Evolutionary conservation across 2,329 filamentous ascomycete genomes (phyloP), one percentile per base, ranked within the genome.

Genomic region (Xylariaceae sp.): DNA sequence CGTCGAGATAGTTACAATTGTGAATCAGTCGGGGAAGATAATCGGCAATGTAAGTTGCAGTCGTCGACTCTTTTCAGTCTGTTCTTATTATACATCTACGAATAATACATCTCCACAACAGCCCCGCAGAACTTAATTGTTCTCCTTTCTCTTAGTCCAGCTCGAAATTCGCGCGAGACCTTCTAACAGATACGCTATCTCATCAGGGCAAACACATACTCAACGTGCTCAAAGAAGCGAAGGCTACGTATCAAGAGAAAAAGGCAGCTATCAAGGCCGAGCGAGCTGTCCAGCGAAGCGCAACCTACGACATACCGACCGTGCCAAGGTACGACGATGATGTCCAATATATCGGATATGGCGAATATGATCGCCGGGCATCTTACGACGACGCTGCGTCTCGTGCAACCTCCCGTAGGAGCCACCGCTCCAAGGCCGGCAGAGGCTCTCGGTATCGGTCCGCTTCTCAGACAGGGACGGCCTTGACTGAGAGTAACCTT

Each of bases 191-290:
- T 18, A 19, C 50, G 10, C 18, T 16, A 48, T 52, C 49, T 52
- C 44, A 37, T 55, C 69, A 96, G 91, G 91, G 91, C 70, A 96
- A 96, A 76, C 90, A 96, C 67, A 80, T 98, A 20, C 84, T 96
- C 69, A 88, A 87, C 71, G 89, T 97, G 70, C 96, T 96, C 81
- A 96, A 91, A 73, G 92, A 97, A 71, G 93, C 93, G 61, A 91
- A 91, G 71, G 86, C 88, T 51, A 90, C 90, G 56, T 98, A 98
- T 75, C 83, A 88, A 54, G 91, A 96, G 69, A 90, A 90, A 70
- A 96, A 96, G 73, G 89, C 90, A 6, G 86, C 92, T 65, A 82
- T 96, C 66, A 87, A 86, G 71, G 85, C 88, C 19, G 85, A 90
- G 64, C 77, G 77, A 14, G 70, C 72, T n/a, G 61, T 72, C 44